Evolutionary conservation across 1,139 yeast genomes (phyloP).

Genomic region (Candida mesenterica): DNA sequence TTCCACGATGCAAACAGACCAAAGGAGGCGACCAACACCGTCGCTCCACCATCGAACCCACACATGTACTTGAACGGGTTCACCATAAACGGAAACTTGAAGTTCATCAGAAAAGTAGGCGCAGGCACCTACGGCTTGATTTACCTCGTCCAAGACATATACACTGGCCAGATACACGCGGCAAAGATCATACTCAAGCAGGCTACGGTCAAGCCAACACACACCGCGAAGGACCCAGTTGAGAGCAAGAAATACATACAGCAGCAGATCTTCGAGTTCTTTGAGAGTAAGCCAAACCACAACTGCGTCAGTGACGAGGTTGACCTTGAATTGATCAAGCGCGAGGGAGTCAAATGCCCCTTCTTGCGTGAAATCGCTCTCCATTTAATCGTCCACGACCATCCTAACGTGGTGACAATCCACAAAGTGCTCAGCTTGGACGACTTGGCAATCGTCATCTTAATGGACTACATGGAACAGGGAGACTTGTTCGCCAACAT

Average conservation of each 20-base stretch:
- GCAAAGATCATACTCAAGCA: constrained; percentile 69
- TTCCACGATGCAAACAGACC: constrained; percentile 3
- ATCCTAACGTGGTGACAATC: constrained; percentile 74
- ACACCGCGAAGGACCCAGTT: constrained; percentile 21
- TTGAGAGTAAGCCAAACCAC: constrained; percentile 18
- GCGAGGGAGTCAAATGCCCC: constrained; percentile 43
- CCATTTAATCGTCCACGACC: constrained; percentile 72
- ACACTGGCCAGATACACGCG: constrained; percentile 56
- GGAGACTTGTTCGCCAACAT: constrained; percentile 83
- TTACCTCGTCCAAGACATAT: constrained; percentile 61
- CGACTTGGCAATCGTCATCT: constrained; percentile 57
- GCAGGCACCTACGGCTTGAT: constrained; percentile 90
- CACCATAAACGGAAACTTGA: constrained; percentile 40
- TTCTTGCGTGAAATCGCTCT: constrained; percentile 67
- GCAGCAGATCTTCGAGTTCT: constrained; percentile 28
- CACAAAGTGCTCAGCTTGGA: constrained; percentile 66
- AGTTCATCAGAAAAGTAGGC: constrained; percentile 62
- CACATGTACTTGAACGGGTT: constrained; percentile 24
- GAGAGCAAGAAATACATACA: constrained; percentile 35
- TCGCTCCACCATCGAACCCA: constrained; percentile 3
- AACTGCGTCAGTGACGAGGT: constrained; percentile 26
- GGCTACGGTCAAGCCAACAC: constrained; percentile 20
- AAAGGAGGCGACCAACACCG: too few species aligned
- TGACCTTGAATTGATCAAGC: constrained; percentile 42
- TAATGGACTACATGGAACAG: constrained; percentile 80